Evolutionary conservation across 306 rosid genomes (phyloP), one percentile per base, ranked within the genome.

Genomic region (Castanea sativa): DNA sequence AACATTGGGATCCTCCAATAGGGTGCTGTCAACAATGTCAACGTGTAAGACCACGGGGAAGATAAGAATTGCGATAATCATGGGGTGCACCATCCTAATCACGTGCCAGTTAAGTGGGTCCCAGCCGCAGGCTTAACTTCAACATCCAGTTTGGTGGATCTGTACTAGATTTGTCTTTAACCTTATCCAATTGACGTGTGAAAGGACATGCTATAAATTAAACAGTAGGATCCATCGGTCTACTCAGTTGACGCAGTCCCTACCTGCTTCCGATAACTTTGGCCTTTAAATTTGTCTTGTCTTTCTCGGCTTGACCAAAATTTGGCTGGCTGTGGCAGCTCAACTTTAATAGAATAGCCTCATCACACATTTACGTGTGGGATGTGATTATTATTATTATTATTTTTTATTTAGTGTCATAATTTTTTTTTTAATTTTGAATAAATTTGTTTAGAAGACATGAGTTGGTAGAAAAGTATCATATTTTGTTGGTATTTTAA

Each of bases 171-270:
- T 71, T 52, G 20, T 20, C 73, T 75, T 74, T 23, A 72, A 81
- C 59, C 89, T 90, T 85, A 88, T 90, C 92, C 79, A 14, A 55
- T 65, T 86, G 81, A 86, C 77, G 82, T 80, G 85, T 30, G 30
- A 65, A 38, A 58, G 6, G 12, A 2, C 45, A 7, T 2, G 45
- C 45, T 38, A 18, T 20, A 35, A 55, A 20, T 21, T 60, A 33
- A 33, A 23, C 19, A 27, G 33, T 57, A 55, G 85, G 81, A 12
- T n/a, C 73, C 67, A 65, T 20, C 4, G 67, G 38, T 82, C 63
- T 23, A 38, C 33, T 69, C 21, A 23, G 58, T 56, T 72, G 55
- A 60, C 85, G 45, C 5, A 2, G 23, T 80, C 74, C 2, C 18
- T 1, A 1, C 2, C 10, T 2, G 2, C 58, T 32, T 86, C 85